A percentile compares a stretch with the other conserved stretches of the same genome.
phyloP scores from a whole-genome alignment of 73 alveolate genomes.

The Paramecium bursaria region DNA sequence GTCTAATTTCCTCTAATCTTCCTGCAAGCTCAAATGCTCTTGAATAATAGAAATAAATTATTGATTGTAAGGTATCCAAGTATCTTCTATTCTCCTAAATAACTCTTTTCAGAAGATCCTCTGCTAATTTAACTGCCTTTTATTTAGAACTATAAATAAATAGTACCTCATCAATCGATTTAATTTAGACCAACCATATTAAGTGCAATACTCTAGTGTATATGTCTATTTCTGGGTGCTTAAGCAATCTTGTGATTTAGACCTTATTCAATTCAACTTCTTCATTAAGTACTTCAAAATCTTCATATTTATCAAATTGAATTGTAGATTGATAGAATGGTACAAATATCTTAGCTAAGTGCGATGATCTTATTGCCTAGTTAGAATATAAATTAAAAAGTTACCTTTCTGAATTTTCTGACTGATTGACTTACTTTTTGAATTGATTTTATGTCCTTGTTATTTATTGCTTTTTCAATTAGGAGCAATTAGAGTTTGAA shows the following conservation, averaged over 20 bases:
- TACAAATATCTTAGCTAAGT: conserved; percentile 53
- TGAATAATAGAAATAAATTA: conserved; percentile 13
- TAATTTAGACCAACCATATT: conserved; percentile 13
- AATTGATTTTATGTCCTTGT: conserved; percentile 60
- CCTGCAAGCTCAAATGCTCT: conserved; percentile 44
- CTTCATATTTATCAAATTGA: conserved; percentile 54
- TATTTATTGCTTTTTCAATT: conserved; percentile 59
- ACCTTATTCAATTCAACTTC: conserved; percentile 39
- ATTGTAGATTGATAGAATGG: conserved; percentile 52
- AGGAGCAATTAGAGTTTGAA: conserved; percentile 48
- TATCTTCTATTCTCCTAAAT: conserved; percentile 19
- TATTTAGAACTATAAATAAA: not conserved
- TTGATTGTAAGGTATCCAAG: conserved; percentile 21
- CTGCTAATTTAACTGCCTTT: not conserved
- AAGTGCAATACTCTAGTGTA: conserved; percentile 37
- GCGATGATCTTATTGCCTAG: conserved; percentile 60
- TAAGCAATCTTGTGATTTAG: conserved; percentile 16
- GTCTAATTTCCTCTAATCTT: conserved; percentile 5
- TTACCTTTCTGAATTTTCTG: conserved; percentile 63
- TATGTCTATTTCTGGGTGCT: conserved; percentile 53
- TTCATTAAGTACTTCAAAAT: conserved; percentile 63
- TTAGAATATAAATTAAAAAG: too few relatives aligned
- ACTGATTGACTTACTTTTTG: conserved; percentile 48
- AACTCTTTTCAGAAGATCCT: not conserved
- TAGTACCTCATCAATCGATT: conserved; percentile 35